Conservation (phyloP, 306 rosid species). For the Bauhinia variegata region DNA sequence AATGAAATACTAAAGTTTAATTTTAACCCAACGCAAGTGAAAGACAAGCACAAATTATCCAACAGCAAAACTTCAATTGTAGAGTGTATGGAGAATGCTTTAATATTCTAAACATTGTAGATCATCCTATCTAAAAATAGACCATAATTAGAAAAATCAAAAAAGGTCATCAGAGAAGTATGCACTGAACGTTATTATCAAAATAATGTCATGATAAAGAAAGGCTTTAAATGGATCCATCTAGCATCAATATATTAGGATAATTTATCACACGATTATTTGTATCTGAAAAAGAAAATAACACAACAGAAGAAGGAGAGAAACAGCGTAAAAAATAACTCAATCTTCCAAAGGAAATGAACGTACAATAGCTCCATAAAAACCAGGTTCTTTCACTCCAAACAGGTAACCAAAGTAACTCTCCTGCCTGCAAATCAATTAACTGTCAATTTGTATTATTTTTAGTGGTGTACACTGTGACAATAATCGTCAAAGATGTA, state of each 20-base stretch:
- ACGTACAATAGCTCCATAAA: conserved; percentile 87
- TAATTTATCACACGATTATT: background rate
- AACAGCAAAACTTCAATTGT: background rate
- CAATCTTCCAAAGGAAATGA: conserved; percentile 14
- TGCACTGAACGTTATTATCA: background rate
- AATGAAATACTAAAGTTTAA: background rate
- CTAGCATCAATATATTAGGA: background rate
- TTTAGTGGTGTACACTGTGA: background rate
- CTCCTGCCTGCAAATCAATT: conserved; percentile 65
- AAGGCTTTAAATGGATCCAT: no score
- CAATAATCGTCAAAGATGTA: background rate
- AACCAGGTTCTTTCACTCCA: conserved; percentile 85
- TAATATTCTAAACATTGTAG: background rate
- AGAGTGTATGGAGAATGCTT: background rate
- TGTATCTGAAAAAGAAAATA: background rate
- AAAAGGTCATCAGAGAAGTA: background rate
- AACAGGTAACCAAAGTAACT: conserved; percentile 91
- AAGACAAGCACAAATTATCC: background rate
- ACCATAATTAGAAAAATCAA: no score
- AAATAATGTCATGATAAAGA: background rate
- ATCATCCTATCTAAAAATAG: no score
- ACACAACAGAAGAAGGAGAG: background rate
- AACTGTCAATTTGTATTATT: conserved; percentile 5
- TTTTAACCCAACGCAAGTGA: background rate
- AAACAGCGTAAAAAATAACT: background rate